Evolutionary conservation across 768 basidiomycete species (phyloP), one percentile per base, ranked within the genome.

Genomic region (Boletus sp.): DNA sequence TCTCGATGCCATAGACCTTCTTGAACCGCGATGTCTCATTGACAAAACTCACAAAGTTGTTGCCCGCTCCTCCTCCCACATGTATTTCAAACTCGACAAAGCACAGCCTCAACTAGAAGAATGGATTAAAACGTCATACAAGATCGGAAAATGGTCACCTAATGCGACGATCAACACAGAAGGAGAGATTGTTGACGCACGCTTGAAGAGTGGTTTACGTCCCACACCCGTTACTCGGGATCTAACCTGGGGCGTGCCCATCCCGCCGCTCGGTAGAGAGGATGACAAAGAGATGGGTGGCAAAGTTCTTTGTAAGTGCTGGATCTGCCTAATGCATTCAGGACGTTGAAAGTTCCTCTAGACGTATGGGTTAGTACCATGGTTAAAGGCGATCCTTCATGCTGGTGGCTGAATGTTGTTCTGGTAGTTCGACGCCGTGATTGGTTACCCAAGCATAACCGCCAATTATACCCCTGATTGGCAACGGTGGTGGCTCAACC

Each of bases 401-500:
- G 14, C 20, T 39, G n/a, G 20, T 12, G 29, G n/a, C 44, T 64
- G 47, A 61, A 53, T 35, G 2, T 35, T 53, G 40, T 30, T 32
- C 47, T 39, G 51, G n/a, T 61, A 94, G 96, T 98, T 96, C 67
- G 96, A 99, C 64, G 96, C 96, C 0, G 92, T 92, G 8, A 92
- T 97, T 55, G 97, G 97, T 56, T 99, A 99, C 73, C 87, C 91
- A 4, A 97, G 95, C 73, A 98, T 99, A 60, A 99, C 97, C 2
- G 94, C 94, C 51, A 90, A 88, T 68, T 94, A 95, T 77, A 96
- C 92, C 36, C 78, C 89, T 18, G 89, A 97, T 60, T 99, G 97
- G 97, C 85, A 88, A 72, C 81, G 85, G 71, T 99, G 97, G 97
- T 99, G 97, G 97, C 85, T 90, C 67, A 89, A 95, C 67, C 90